These are phyloP conservation scores for Hypomontagnella submonticulosa DNA, from an alignment of 495 filamentous ascomycete genomes.

Conservation along the genomic window DNA sequence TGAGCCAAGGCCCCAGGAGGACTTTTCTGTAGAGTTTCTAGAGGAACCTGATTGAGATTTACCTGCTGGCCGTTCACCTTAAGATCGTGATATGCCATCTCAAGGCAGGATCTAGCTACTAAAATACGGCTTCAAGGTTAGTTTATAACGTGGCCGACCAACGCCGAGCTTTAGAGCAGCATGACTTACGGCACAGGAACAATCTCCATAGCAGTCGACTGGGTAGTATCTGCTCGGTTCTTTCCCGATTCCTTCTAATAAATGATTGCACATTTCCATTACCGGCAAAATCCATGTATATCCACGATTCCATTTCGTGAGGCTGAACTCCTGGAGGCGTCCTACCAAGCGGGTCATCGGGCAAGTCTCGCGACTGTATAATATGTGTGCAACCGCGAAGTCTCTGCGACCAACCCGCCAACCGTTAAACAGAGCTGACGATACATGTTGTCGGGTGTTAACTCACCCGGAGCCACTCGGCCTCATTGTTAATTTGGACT, in stretches of 20 bases:
- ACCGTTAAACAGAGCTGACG: not conserved
- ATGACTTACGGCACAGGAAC: conserved; percentile 30
- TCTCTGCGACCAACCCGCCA: not conserved
- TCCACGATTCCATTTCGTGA: conserved; percentile 26
- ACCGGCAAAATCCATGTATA: conserved; percentile 20
- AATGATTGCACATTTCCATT: conserved; percentile 9
- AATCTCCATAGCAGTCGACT: conserved; percentile 26
- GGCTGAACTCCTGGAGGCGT: not conserved
- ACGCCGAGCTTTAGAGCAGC: not conserved
- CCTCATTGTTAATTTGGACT: not conserved
- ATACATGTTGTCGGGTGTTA: not conserved
- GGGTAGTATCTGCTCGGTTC: not conserved
- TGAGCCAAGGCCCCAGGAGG: conserved; percentile 13
- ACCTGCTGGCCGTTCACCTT: not conserved
- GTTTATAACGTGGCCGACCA: not conserved
- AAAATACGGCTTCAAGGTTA: not conserved
- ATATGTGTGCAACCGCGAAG: conserved; percentile 20
- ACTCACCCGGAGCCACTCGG: conserved; percentile 17
- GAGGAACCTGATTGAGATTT: not conserved
- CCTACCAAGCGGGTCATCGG: conserved; percentile 11
- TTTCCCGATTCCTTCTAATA: conserved; percentile 2
- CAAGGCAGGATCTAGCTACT: conserved; percentile 15
- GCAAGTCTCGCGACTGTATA: conserved; percentile 5
- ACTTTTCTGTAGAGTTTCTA: not conserved
- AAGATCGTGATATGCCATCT: conserved; percentile 28